phyloP scores from a whole-genome alignment of 2,329 filamentous ascomycete genomes.

The Chrysoporthe deuterocubensis region DNA sequence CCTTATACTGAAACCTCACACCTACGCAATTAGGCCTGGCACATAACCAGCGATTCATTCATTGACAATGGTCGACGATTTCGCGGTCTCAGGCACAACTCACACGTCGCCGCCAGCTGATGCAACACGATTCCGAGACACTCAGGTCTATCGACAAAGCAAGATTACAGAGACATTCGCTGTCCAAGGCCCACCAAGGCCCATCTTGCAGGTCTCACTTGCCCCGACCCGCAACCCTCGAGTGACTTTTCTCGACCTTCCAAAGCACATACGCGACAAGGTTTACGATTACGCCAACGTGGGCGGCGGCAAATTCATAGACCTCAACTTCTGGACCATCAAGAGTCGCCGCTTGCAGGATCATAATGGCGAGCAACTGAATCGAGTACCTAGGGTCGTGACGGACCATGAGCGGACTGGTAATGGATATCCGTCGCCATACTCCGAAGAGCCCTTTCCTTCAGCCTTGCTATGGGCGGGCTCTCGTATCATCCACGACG shows the following conservation, averaged over 20 bases:
- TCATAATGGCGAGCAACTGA: slow-evolving; percentile 1
- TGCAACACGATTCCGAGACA: background rate
- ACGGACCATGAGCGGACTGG: background rate
- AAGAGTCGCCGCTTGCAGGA: slow-evolving; percentile 7
- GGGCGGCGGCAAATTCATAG: slow-evolving; percentile 5
- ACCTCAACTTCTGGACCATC: slow-evolving; percentile 5
- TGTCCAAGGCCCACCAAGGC: background rate
- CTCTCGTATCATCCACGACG: slow-evolving; percentile 7
- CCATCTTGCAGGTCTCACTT: slow-evolving; percentile 5
- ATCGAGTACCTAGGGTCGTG: background rate
- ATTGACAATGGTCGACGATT: background rate
- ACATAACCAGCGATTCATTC: background rate
- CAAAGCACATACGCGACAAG: background rate
- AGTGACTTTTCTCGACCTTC: slow-evolving; percentile 1
- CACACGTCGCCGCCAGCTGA: too few relatives aligned
- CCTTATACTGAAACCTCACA: too few relatives aligned
- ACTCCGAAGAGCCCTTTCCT: background rate
- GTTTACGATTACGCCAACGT: slow-evolving; percentile 2
- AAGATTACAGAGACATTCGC: slow-evolving; percentile 3
- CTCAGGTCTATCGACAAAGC: slow-evolving; percentile 5
- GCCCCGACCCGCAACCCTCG: background rate
- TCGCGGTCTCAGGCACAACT: background rate
- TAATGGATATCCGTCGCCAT: background rate
- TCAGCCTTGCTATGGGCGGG: slow-evolving; percentile 2
- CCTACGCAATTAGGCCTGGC: background rate